A percentile compares a stretch with the other conserved stretches of the same genome.
Conservation (phyloP, 1,284 basidiomycete genomes). For the Apiotrichum montevideense region DNA sequence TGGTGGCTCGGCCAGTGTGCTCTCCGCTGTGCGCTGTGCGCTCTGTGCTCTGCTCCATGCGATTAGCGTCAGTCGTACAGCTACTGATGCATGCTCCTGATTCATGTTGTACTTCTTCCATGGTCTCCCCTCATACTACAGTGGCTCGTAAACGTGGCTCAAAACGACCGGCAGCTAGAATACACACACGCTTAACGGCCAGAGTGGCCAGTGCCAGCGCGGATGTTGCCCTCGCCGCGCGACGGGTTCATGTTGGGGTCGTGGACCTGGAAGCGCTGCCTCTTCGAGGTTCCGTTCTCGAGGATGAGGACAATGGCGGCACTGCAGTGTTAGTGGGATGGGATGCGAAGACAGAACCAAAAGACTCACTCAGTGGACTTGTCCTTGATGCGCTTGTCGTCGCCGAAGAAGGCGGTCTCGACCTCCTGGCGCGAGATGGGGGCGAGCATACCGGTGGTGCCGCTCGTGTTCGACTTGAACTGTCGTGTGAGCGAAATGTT, state of each 20-base stretch:
- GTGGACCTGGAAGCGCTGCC: conserved; percentile 23
- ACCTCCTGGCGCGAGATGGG: conserved; percentile 41
- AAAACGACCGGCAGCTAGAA: too few species aligned
- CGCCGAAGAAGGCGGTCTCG: conserved; percentile 41
- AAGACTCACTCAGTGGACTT: conserved; percentile 43
- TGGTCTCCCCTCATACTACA: too few species aligned
- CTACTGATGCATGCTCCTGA: too few species aligned
- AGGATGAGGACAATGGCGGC: conserved; percentile 43
- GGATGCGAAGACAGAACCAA: neutral
- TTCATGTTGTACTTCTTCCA: too few species aligned
- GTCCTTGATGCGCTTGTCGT: conserved; percentile 41
- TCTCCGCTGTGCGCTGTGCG: too few species aligned
- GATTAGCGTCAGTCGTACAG: too few species aligned
- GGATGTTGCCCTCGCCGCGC: conserved; percentile 31
- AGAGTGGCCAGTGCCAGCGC: conserved; percentile 4
- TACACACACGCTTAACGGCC: neutral
- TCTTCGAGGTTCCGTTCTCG: conserved; percentile 33
- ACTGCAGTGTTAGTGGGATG: conserved; percentile 13
- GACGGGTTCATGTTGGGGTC: conserved; percentile 37
- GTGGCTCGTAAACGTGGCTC: too few species aligned
- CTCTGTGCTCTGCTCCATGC: too few species aligned
- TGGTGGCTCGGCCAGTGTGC: too few species aligned
- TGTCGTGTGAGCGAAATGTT: conserved; percentile 7
- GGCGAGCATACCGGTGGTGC: conserved; percentile 38
- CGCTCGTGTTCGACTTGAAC: conserved; percentile 38